Base-by-base conservation (phyloP, 305 asterid species). In the Fraxinus sp. region DNA sequence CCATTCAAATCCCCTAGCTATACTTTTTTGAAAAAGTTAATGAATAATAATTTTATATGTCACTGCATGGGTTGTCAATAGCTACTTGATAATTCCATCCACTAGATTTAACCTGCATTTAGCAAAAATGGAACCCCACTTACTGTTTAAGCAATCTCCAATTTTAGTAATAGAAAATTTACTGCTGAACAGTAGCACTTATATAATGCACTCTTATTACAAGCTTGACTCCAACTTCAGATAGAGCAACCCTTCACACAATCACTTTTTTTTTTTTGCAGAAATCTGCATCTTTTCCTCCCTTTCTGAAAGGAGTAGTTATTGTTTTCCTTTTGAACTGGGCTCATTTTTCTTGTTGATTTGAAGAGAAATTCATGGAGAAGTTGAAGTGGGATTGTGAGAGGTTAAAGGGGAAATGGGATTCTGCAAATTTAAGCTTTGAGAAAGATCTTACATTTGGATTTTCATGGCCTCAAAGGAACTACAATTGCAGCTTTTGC, bases 401-500 rank as follows among this genome's bases (percentile, higher is more conserved):
- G 37, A 72, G 81, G 80, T 55, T 80, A 75, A 82, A 81, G 78
- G 82, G 85, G 28, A 71, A 83, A 46, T 68, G 86, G 82, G 92
- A 88, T 0, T 77, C 85, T 16, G 72, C 89, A 3, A 87, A 82
- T 59, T 80, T 83, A 52, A 86, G 92, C 86, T 89, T 86, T 75
- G 92, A 89, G 88, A 85, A 84, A 36, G 92, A 89, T 79, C 79
- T 85, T 0, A 85, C 85, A 0, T 84, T 74, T 20, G 91, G 94
- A 20, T 89, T 88, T 49, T 88, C 90, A 36, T 90, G 93, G 96
- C 91, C 92, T 62, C 90, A 89, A 13, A 88, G 94, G 16, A 87
- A 83, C 89, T 90, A 88, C 85, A 81, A 59, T 3, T 92, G 96
- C 87, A 90, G 90, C 89, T 92, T 92, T 52, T 92, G 94, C 90